Percentiles rank a stretch among this genome's conserved stretches.
These are phyloP conservation scores for Taphrina betulina DNA, from an alignment of 1,139 yeast species.

Conservation along the genomic window DNA sequence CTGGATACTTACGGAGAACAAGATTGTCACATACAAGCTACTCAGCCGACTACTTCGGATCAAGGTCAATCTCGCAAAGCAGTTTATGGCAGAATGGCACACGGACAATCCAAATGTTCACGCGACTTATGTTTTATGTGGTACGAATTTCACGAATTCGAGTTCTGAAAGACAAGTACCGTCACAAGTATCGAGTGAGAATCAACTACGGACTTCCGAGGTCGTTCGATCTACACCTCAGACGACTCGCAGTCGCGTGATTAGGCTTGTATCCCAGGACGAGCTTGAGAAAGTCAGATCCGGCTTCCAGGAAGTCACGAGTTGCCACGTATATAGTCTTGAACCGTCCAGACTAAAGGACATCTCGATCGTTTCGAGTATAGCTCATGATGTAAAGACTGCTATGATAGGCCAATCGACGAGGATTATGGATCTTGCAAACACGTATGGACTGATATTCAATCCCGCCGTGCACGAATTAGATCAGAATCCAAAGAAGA, in stretches of 20 bases:
- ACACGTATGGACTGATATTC: conserved; percentile 9
- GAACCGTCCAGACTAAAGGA: conserved; percentile 34
- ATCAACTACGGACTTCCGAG: not conserved
- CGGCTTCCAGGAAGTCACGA: conserved; percentile 25
- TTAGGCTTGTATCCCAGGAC: conserved; percentile 37
- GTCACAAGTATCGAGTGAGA: too few relatives aligned
- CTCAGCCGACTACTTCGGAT: conserved; percentile 41
- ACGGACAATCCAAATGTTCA: conserved; percentile 30
- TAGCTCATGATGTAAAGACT: not conserved
- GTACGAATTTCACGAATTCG: conserved; percentile 16
- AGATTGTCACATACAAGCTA: conserved; percentile 41
- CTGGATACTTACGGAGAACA: conserved; percentile 20
- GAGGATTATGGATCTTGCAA: not conserved
- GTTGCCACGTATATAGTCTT: conserved; percentile 37
- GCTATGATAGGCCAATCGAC: conserved; percentile 13
- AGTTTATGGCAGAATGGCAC: conserved; percentile 38
- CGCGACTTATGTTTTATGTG: conserved; percentile 40
- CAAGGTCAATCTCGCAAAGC: conserved; percentile 41
- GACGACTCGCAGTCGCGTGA: not conserved
- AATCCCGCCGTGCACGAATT: conserved; percentile 5
- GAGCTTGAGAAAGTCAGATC: conserved; percentile 35
- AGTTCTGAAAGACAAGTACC: too few relatives aligned
- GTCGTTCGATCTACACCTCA: not conserved
- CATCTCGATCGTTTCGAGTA: not conserved
- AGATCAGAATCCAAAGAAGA: not conserved